phyloP scores from a whole-genome alignment of 2,329 filamentous ascomycete species.

The Calonectria fujianensis region DNA sequence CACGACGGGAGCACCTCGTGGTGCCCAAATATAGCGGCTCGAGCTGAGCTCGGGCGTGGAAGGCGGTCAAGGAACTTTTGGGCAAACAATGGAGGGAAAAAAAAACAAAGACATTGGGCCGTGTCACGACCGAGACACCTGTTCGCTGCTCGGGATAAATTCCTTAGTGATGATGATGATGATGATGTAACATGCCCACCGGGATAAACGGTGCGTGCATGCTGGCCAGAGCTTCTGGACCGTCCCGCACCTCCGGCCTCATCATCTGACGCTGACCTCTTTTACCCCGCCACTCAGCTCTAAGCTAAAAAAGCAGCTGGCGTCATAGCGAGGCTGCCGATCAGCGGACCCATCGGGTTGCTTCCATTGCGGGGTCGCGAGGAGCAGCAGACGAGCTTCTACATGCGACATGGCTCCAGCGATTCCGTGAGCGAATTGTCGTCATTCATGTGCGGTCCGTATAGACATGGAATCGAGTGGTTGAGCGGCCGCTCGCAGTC shows the following conservation, averaged over 20 bases:
- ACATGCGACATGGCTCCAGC: not conserved
- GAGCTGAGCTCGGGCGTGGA: no score
- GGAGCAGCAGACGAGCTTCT: slow-evolving; percentile 3
- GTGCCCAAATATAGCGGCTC: slow-evolving; percentile 18
- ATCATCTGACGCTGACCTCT: slow-evolving; percentile 18
- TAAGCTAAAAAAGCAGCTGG: slow-evolving; percentile 22
- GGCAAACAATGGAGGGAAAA: not conserved
- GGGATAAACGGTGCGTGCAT: not conserved
- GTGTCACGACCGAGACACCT: slow-evolving; percentile 3
- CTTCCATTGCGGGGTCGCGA: slow-evolving; percentile 14
- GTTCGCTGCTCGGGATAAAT: not conserved
- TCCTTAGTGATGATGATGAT: not conserved
- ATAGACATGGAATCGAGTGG: not conserved
- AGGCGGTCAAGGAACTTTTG: slow-evolving; percentile 13
- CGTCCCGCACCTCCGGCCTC: not conserved
- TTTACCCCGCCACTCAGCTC: slow-evolving; percentile 18
- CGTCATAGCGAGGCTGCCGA: slow-evolving; percentile 23
- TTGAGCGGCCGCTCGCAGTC: slow-evolving; percentile 1
- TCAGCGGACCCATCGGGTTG: slow-evolving; percentile 7
- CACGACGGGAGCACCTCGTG: slow-evolving; percentile 3
- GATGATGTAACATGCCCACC: slow-evolving; percentile 22
- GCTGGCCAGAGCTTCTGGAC: not conserved
- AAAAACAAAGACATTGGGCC: slow-evolving; percentile 1
- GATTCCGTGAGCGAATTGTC: not conserved
- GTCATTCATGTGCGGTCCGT: slow-evolving; percentile 17